A percentile compares a stretch with the other conserved stretches of the same genome.
Conservation (phyloP, 768 basidiomycete genomes). For the Agrocybe praecox region DNA sequence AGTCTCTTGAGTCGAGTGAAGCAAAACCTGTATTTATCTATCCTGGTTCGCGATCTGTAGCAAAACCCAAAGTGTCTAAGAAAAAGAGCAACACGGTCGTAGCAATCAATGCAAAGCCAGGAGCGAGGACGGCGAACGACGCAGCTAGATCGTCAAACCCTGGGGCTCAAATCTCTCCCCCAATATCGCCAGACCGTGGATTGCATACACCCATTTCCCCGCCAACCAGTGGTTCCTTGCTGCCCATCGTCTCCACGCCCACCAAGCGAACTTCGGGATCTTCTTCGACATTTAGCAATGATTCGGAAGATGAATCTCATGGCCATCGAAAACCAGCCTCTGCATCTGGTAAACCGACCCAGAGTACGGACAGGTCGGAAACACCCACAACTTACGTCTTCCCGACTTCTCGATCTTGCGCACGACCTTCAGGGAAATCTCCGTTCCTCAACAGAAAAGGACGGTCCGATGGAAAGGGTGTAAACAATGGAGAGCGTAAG, state of each 20-base stretch:
- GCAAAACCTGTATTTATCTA: slow-evolving; percentile 22
- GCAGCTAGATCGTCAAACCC: neutral
- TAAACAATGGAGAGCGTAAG: slow-evolving; percentile 2
- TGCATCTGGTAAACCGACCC: neutral
- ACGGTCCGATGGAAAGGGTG: neutral
- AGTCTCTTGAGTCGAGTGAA: neutral
- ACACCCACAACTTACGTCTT: slow-evolving; percentile 18
- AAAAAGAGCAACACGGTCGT: slow-evolving; percentile 16
- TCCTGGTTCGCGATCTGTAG: slow-evolving; percentile 27
- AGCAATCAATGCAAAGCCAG: slow-evolving; percentile 9
- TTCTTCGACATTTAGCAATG: slow-evolving; percentile 6
- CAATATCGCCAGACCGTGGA: neutral
- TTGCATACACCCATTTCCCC: neutral
- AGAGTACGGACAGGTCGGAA: neutral
- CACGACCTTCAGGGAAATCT: slow-evolving; percentile 14
- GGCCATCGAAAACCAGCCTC: neutral
- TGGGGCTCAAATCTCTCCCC: neutral
- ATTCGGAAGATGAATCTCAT: neutral
- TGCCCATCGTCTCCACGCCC: neutral
- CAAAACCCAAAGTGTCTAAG: slow-evolving; percentile 23
- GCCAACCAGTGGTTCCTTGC: neutral
- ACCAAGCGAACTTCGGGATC: slow-evolving; percentile 3
- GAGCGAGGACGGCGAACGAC: neutral
- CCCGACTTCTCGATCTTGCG: slow-evolving; percentile 22
- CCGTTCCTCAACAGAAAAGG: slow-evolving; percentile 5